These are phyloP conservation scores for Myxozyma udenii DNA, from an alignment of 805 yeast genomes.

Conservation along the genomic window DNA sequence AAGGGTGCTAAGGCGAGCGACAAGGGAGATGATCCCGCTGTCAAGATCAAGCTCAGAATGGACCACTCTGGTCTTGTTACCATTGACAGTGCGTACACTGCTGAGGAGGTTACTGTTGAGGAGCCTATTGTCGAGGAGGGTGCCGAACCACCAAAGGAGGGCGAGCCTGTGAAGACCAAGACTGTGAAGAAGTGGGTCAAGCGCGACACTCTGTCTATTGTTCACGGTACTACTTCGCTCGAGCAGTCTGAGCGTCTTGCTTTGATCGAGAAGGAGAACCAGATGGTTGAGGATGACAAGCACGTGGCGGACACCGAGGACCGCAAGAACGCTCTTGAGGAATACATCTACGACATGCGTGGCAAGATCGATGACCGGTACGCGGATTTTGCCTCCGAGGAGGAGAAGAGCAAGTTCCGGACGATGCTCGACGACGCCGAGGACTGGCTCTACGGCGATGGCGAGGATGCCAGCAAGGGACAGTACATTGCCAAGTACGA, in stretches of 20 bases:
- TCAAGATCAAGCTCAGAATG: constrained; percentile 91
- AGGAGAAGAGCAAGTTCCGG: constrained; percentile 77
- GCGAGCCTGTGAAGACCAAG: constrained; percentile 65
- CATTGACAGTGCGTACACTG: constrained; percentile 90
- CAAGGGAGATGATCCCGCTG: constrained; percentile 70
- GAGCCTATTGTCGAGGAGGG: constrained; percentile 69
- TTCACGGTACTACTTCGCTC: constrained; percentile 52
- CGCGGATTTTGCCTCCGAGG: constrained; percentile 81
- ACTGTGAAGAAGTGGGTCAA: constrained; percentile 91
- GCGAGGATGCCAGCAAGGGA: constrained; percentile 94
- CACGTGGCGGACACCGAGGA: constrained; percentile 98
- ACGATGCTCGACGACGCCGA: constrained; percentile 79
- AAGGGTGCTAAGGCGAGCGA: constrained; percentile 78
- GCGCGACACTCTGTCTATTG: constrained; percentile 72
- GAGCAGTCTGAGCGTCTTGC: constrained; percentile 61
- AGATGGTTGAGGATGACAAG: constrained; percentile 85
- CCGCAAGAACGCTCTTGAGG: constrained; percentile 96
- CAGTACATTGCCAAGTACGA: constrained; percentile 96
- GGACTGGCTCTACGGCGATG: constrained; percentile 98
- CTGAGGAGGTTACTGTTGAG: constrained; percentile 84
- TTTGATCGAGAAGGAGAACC: constrained; percentile 76
- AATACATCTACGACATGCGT: constrained; percentile 95
- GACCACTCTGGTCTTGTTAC: constrained; percentile 95
- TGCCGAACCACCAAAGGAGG: constrained; percentile 45
- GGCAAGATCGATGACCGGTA: constrained; percentile 93